Base-by-base conservation (phyloP, 1,139 yeast genomes). In the Lodderomyces jiufengensis region DNA sequence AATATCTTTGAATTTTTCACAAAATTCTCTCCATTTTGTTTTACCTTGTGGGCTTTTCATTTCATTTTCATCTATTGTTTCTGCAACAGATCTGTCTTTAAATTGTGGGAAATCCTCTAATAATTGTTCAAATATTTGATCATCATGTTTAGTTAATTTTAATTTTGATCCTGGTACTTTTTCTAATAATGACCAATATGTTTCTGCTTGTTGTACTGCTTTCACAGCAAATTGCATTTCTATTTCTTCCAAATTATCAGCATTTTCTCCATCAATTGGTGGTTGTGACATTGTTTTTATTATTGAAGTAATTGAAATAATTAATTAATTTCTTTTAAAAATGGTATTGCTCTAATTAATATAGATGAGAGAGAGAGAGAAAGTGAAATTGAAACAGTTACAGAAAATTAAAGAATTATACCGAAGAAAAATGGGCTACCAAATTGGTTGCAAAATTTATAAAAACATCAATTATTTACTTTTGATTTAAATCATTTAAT, bases 191-290 rank as follows among this genome's bases (percentile, higher is more conserved):
- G 73, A 72, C 96, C 96, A 92, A 73, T 92, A 94, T 3, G 96
- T 82, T 58, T 86, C 95, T 43, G 95, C 94, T 61, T 94, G 97
- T 61, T 78, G 80, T 18, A 94, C 98, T 7, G 97, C 98, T 65
- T 86, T 88, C 45, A 94, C 98, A 34, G 98, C 97, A 55, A 92
- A 92, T 66, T 90, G 97, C 74, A 79, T 85, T 63, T 90, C 97
- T 54, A 92, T 86, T 47, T 73, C 82, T 55, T 75, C 81, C 44
- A 73, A 61, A 63, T 76, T 76, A 37, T 76, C 81, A 13, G 82
- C 80, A 40, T 61, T 64, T 48, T 76, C 80, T 11, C 81, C 78
- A 46, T 70, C 66, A 47, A 72, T 68, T 48, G 49, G 49, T 34
- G 31, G 28, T 24, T 21, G 25, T 20, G 31, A 24, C 24, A 21